phyloP scores from a whole-genome alignment of 331 rosid species.

The Pyrus hybrid region DNA sequence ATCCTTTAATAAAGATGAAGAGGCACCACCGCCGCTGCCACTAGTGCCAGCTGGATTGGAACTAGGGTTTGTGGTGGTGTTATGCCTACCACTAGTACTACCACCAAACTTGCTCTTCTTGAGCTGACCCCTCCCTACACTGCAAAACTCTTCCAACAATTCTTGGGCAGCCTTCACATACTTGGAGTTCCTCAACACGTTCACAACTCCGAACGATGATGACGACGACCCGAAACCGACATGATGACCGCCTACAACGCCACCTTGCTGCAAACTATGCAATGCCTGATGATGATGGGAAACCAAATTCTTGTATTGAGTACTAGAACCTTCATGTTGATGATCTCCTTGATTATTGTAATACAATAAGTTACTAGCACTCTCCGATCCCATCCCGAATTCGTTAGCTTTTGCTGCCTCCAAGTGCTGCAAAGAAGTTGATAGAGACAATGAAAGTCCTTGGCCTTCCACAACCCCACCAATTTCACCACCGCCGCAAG shows the following conservation, averaged over 20 bases:
- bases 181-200: slow-evolving; percentile 77
- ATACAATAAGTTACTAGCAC: slow-evolving; percentile 34
- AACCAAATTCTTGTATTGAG: slow-evolving; percentile 39
- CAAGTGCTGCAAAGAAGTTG: slow-evolving; percentile 57
- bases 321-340: slow-evolving; percentile 18
- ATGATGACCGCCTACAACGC: slow-evolving; percentile 22
- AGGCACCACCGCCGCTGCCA: slow-evolving; percentile 27
- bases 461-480: slow-evolving; percentile 55
- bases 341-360: slow-evolving; percentile 37
- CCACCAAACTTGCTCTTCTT: slow-evolving; percentile 56
- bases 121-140: slow-evolving; percentile 80
- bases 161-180: slow-evolving; percentile 82
- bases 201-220: slow-evolving; percentile 49
- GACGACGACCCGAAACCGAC: slow-evolving; percentile 42
- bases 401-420: slow-evolving; percentile 78
- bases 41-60: slow-evolving; percentile 26
- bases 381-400: slow-evolving; percentile 47
- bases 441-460: slow-evolving; percentile 74
- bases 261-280: slow-evolving; percentile 18
- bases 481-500: slow-evolving; percentile 7
- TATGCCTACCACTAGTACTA: slow-evolving; percentile 10
- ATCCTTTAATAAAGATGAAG: slow-evolving; percentile 64
- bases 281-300: slow-evolving; percentile 23
- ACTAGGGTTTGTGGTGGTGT: slow-evolving; percentile 57
- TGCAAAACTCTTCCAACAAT: slow-evolving; percentile 85